These are phyloP conservation scores for Hypoxylon sp. DNA, from an alignment of 2,329 filamentous ascomycete genomes.

Conservation along the genomic window DNA sequence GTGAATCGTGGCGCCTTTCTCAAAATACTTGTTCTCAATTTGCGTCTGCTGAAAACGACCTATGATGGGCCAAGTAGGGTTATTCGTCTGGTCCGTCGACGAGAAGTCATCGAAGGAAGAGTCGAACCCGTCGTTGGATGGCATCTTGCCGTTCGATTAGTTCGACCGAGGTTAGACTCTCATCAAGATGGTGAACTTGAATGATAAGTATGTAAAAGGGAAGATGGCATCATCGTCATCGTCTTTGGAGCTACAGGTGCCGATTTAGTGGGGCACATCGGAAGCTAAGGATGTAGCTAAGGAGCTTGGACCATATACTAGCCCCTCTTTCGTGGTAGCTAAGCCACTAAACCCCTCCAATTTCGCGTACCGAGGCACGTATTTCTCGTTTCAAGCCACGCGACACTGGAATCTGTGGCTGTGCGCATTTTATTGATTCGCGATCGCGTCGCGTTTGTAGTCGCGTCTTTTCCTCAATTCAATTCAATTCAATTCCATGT, in stretches of 20 bases:
- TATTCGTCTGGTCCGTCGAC: conserved; percentile 11
- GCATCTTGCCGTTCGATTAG: conserved; percentile 21
- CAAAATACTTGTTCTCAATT: conserved; percentile 39
- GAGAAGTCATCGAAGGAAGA: conserved; percentile 8
- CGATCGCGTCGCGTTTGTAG: conserved; percentile 7
- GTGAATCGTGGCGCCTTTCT: conserved; percentile 42
- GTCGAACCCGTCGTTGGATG: conserved; percentile 11
- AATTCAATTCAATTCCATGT: conserved; percentile 16
- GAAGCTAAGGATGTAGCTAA: not conserved
- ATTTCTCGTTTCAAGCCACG: too few relatives aligned
- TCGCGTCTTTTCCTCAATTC: not conserved
- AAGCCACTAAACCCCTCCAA: too few relatives aligned
- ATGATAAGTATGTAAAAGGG: too few relatives aligned
- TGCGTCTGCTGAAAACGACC: conserved; percentile 31
- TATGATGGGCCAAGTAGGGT: conserved; percentile 40
- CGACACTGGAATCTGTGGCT: conserved; percentile 25
- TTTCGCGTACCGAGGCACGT: too few relatives aligned
- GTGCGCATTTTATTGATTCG: conserved; percentile 38
- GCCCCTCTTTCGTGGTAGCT: too few relatives aligned
- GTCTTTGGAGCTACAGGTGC: not conserved
- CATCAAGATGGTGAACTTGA: not conserved
- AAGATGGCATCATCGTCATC: too few relatives aligned
- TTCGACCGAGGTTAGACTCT: not conserved
- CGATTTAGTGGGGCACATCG: not conserved
- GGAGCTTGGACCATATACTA: conserved; percentile 25